A percentile compares a stretch with the other conserved stretches of the same genome.
Evolutionary conservation across 768 basidiomycete genomes (phyloP).

Genomic region (Paxillus rubicundulus): DNA sequence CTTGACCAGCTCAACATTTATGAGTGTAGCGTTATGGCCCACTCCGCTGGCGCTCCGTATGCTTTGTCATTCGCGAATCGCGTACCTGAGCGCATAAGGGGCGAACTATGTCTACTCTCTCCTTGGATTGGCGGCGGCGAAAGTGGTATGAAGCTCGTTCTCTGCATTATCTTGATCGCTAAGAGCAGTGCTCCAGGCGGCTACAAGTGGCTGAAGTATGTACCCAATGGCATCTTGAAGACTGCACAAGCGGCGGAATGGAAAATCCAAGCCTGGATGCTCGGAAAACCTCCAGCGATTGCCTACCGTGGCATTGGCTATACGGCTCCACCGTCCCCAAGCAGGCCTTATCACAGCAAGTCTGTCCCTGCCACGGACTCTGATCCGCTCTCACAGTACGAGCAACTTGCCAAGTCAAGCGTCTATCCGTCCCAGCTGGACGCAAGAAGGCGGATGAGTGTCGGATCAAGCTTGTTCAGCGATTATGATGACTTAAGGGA

Average conservation of each 20-base stretch:
- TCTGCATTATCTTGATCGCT: slow-evolving; percentile 4
- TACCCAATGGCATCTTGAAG: slow-evolving; percentile 88
- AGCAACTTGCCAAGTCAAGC: slow-evolving; percentile 16
- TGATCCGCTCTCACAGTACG: slow-evolving; percentile 20
- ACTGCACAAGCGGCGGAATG: slow-evolving; percentile 97
- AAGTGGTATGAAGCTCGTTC: slow-evolving; percentile 55
- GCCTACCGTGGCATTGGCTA: slow-evolving; percentile 87
- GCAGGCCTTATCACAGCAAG: slow-evolving; percentile 26
- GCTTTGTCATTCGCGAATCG: slow-evolving; percentile 85
- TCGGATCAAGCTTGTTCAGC: slow-evolving; percentile 71
- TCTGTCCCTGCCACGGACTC: slow-evolving; percentile 17
- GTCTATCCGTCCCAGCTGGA: slow-evolving; percentile 36
- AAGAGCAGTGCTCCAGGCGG: slow-evolving; percentile 47
- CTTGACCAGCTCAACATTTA: slow-evolving; percentile 75
- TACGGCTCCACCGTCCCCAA: slow-evolving; percentile 43
- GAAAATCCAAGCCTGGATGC: slow-evolving; percentile 96
- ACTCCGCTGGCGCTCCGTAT: slow-evolving; percentile 94
- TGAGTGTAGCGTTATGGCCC: slow-evolving; percentile 88
- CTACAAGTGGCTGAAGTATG: slow-evolving; percentile 96
- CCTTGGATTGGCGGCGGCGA: slow-evolving; percentile 97
- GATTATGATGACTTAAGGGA: slow-evolving; percentile 87
- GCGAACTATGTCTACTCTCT: slow-evolving; percentile 84
- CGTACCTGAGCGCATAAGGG: slow-evolving; percentile 70
- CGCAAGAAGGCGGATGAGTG: slow-evolving; percentile 58
- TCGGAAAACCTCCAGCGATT: slow-evolving; percentile 90